Conservation (phyloP, 306 rosid genomes). For the peach (Prunus persica) region Prunus_persica_NCBIv2 NC_034009.1:46110001-46110500, state of each 20-base stretch:
- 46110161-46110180: background rate
- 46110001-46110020: background rate
- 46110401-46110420: no score
- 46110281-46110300: no score
- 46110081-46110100: slow-evolving; percentile 35
- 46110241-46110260: background rate
- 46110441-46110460: no score
- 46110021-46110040: slow-evolving; percentile 30
- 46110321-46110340: background rate
- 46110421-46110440: no score
- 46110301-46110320: no score
- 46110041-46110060: slow-evolving; percentile 20
- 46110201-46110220: background rate
- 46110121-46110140: background rate
- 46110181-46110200: background rate
- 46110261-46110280: no score
- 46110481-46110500: no score
- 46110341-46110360: no score
- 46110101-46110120: no score
- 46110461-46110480: no score
- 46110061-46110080: slow-evolving; percentile 26
- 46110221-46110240: background rate
- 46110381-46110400: no score
- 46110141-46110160: background rate
- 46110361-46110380: no score